Evolutionary conservation across 2,329 filamentous ascomycete species (phyloP), one percentile per base, ranked within the genome.

Genomic region (Ascochyta koolunga): DNA sequence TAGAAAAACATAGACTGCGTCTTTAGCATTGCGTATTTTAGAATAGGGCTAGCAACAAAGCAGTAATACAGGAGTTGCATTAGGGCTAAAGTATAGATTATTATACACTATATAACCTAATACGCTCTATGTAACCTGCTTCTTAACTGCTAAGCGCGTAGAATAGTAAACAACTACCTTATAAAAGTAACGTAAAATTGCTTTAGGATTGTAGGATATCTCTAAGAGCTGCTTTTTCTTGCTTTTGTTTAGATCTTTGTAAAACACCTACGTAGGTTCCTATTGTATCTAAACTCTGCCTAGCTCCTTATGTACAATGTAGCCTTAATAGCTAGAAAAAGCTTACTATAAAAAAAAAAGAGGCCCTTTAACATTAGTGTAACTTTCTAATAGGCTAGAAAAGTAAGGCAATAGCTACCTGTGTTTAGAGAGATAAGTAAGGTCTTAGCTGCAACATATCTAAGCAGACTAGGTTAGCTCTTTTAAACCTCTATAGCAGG

Each of bases 221-320:
- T 3, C 9, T 29, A 29, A 10, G 10, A 29, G 27, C 13, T 13
- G 10, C 27, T 29, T 10, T 29, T 29, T 29, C 27, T 29, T 29
- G 11, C 13, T 29, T 10, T 29, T 29, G 13, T 29, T 10, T 29
- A 29, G 13, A 29, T 29, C 27, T 29, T 13, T 3, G 5, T 29
- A 29, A 29, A 29, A 29, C 5, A 29, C 27, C 27, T 13, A 29
- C 13, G 27, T 29, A 29, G 50, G 57, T 42, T 59, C 50, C 57
- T 18, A 59, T 32, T 59, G 46, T 48, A 59, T 39, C 57, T 25
- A 59, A 39, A 59, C 57, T 39, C 15, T 48, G 9, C 42, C 49
- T 8, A 7, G 3, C 42, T 59, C 33, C 7, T 31, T 29, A 37
- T 59, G 33, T 33, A 59, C 35, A 24, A 59, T 54, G 10, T 35